These are phyloP conservation scores for Lecanicillium sp. DNA, from an alignment of 2,329 filamentous ascomycete genomes.

Conservation along the genomic window DNA sequence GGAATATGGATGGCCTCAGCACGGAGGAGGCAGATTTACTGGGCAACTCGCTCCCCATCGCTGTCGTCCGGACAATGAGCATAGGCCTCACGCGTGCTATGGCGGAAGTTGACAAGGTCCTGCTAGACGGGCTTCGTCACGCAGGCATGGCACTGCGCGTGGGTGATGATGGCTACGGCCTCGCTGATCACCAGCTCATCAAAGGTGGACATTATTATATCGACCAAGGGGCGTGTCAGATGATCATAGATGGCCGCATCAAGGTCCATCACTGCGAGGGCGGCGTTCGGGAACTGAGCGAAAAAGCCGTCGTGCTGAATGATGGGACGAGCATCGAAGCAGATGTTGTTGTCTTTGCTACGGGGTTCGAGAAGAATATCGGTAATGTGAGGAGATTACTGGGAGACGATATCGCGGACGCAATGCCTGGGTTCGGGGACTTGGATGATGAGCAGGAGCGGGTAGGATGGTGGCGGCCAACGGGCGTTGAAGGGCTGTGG, in stretches of 20 bases:
- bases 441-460: conserved; percentile 30
- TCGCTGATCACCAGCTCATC: conserved; percentile 33
- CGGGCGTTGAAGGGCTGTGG: conserved; percentile 32
- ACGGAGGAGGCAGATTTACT: conserved; percentile 47
- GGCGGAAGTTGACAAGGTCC: conserved; percentile 33
- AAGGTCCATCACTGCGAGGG: conserved; percentile 27
- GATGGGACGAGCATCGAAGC: conserved; percentile 33
- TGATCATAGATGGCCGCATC: conserved; percentile 37
- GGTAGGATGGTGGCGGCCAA: conserved; percentile 26
- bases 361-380: conserved; percentile 36
- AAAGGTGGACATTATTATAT: conserved; percentile 38
- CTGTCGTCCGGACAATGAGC: conserved; percentile 39
- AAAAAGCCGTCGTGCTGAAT: conserved; percentile 20
- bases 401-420: conserved; percentile 31
- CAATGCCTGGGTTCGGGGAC: conserved; percentile 30
- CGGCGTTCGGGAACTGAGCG: conserved; percentile 27
- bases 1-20: conserved; percentile 30
- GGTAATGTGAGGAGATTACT: conserved; percentile 29
- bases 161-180: conserved; percentile 29
- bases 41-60: conserved; percentile 39
- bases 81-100: conserved; percentile 32
- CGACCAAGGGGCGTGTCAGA: conserved; percentile 33
- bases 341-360: conserved; percentile 38
- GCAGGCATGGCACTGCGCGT: conserved; percentile 30
- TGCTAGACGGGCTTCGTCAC: conserved; percentile 41